phyloP scores from a whole-genome alignment of 371 early-diverging fungal species.

The Rhizopus sp. region DNA sequence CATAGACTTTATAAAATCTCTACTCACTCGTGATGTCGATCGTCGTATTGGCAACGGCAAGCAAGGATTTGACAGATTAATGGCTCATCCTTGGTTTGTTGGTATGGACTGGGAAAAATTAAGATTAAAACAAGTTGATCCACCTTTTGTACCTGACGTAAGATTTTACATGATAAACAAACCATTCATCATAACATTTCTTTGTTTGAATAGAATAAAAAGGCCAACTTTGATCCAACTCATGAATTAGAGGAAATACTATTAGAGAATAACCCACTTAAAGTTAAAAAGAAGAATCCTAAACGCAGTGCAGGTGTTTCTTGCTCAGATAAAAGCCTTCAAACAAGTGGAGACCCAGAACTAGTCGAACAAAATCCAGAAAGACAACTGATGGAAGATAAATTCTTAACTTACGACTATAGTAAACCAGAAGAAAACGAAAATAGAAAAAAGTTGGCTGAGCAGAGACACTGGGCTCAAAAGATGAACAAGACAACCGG shows the following conservation, averaged over 20 bases:
- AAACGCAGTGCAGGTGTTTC: conserved; percentile 29
- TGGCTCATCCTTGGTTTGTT: conserved; percentile 62
- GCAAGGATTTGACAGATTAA: conserved; percentile 54
- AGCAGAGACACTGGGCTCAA: conserved; percentile 25
- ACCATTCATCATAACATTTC: background rate
- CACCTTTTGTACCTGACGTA: conserved; percentile 73
- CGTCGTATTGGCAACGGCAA: conserved; percentile 62
- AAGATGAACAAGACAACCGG: conserved; percentile 42
- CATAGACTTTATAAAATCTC: conserved; percentile 55
- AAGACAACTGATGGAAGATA: conserved; percentile 63
- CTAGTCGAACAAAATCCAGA: conserved; percentile 29
- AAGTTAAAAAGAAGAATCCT: conserved; percentile 38
- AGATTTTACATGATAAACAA: conserved; percentile 3
- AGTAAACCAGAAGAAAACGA: conserved; percentile 53
- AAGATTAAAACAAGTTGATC: conserved; percentile 51
- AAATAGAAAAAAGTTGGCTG: conserved; percentile 11
- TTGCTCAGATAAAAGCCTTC: background rate
- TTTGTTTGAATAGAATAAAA: conserved; percentile 52
- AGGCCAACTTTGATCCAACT: conserved; percentile 92
- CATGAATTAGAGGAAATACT: conserved; percentile 94
- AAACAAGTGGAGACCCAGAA: background rate
- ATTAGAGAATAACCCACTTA: conserved; percentile 92
- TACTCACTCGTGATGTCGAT: conserved; percentile 62
- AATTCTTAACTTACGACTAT: conserved; percentile 64
- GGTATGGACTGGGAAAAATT: conserved; percentile 61